Evolutionary conservation across 2,329 filamentous ascomycete species (phyloP).

Genomic region (Trichoderma breve): DNA sequence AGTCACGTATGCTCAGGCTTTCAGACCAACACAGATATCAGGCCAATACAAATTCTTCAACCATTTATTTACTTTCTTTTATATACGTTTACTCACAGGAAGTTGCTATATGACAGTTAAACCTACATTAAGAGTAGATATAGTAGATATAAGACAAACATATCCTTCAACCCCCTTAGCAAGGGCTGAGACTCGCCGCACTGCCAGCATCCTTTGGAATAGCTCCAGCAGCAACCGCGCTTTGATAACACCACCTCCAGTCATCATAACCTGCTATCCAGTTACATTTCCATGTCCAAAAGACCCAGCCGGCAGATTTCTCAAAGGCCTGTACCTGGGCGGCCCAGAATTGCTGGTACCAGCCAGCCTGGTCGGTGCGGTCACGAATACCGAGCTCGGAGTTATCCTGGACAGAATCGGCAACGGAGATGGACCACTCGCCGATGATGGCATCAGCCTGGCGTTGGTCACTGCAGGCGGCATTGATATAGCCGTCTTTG

Average conservation of each 20-base stretch:
- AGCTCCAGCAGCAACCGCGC: constrained; percentile 28
- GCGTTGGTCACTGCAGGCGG: constrained; percentile 49
- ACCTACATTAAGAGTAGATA: neutral
- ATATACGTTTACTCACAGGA: neutral
- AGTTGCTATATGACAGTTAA: neutral
- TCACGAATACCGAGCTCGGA: neutral
- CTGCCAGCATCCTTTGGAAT: constrained; percentile 29
- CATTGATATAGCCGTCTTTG: constrained; percentile 49
- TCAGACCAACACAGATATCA: neutral
- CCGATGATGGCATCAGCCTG: constrained; percentile 50
- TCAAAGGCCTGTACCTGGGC: constrained; percentile 57
- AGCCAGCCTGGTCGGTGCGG: constrained; percentile 39
- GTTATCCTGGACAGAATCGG: constrained; percentile 23
- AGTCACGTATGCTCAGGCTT: neutral
- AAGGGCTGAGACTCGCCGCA: constrained; percentile 22
- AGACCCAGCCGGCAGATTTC: constrained; percentile 53
- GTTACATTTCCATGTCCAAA: constrained; percentile 59
- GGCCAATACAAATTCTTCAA: neutral
- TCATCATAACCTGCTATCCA: constrained; percentile 40
- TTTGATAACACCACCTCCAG: constrained; percentile 49
- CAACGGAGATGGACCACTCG: constrained; percentile 57
- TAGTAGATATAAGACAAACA: neutral
- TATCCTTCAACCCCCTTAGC: neutral
- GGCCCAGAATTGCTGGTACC: constrained; percentile 57
- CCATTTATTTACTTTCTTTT: neutral